Percentiles rank a stretch among this genome's conserved stretches.
phyloP scores from a whole-genome alignment of 2,329 filamentous ascomycete genomes.

The Gaeumannomyces sp. region DNA sequence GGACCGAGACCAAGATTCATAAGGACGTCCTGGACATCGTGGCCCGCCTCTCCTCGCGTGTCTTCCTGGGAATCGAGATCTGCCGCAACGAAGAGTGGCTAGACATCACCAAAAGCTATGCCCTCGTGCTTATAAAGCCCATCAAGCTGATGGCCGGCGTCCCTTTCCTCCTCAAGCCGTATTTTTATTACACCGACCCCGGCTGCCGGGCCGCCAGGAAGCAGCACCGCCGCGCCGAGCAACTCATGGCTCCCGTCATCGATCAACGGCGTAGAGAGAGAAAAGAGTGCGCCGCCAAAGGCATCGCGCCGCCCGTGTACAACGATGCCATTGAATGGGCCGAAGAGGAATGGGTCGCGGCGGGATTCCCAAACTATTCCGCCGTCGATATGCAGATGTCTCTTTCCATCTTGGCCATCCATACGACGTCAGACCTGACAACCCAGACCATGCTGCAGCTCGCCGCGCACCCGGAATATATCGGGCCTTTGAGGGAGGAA shows the following conservation, averaged over 20 bases:
- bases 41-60: not conserved
- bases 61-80: not conserved
- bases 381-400: not conserved
- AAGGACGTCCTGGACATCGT: not conserved
- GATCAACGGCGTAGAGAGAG: not conserved
- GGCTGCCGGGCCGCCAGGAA: no score
- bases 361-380: not conserved
- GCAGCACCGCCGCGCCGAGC: not conserved
- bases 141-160: not conserved
- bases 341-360: not conserved
- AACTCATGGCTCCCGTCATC: not conserved
- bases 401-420: not conserved
- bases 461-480: not conserved
- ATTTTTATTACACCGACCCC: not conserved
- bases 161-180: not conserved
- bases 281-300: not conserved
- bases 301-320: not conserved
- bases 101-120: not conserved
- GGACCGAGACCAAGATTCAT: not conserved
- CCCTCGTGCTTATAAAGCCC: not conserved
- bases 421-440: not conserved
- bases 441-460: not conserved
- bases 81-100: not conserved
- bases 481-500: not conserved
- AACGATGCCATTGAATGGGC: slow-evolving; percentile 1